Evolutionary conservation across 2,329 filamentous ascomycete species (phyloP), one percentile per base, ranked within the genome.

Genomic region (Capronia americana): DNA sequence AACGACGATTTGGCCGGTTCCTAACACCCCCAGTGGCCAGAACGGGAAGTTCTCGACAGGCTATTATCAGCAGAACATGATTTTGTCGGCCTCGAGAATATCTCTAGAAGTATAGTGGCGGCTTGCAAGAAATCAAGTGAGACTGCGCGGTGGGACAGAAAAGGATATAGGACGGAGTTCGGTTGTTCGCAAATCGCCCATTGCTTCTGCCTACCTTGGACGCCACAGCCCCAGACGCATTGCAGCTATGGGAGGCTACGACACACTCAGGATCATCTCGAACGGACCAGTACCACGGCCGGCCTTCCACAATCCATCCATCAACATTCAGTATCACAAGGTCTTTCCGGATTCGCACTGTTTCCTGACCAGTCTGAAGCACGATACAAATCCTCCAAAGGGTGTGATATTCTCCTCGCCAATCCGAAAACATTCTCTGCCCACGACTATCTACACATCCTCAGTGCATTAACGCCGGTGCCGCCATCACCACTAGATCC

Each of bases 251-350:
- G 46, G 10, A 48, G 50, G 38, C 30, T 54, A 53, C 30, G 55
- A 55, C 57, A 64, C 55, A n/a, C n/a, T 64, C 34, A 54, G 14
- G 7, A 23, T 53, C 55, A 8, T 58, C 7, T 46, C 55, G 32
- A 53, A 26, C 7, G 28, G 55, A 11, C 55, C 30, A 3, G 41
- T 57, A 5, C 17, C 44, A 20, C 61, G 38, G 4, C 54, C 34
- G n/a, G 61, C 53, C n/a, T 57, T 63, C 41, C 44, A 63, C 54
- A 63, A 63, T 51, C 61, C 41, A 48, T 44, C 61, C 38, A 57
- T 63, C 61, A 57, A 58, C 24, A 55, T 63, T 17, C 34, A 53
- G 7, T 41, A 57, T 38, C 41, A 57, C 24, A 63, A 57, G 32
- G 54, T 57, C 14, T 56, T 63, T 28, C 57, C n/a, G 12, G 53